Percentiles rank a stretch among this genome's conserved stretches.
Conservation (phyloP, 2,329 filamentous ascomycete species). For the Ceratocystis diversiconidia region DNA sequence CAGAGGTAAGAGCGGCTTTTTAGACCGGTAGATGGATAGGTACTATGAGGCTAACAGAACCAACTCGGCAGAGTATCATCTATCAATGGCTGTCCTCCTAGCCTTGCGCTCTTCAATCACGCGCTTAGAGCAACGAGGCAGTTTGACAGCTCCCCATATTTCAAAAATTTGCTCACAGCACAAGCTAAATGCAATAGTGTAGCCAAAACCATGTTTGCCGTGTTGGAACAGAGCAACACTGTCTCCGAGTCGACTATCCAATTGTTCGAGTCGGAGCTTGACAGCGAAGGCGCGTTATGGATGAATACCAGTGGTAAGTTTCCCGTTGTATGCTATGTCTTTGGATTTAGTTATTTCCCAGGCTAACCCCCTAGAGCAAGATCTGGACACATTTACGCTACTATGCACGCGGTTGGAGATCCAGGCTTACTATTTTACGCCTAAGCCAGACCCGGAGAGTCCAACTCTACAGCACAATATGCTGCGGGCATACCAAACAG, state of each 20-base stretch:
- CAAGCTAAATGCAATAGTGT: slow-evolving; percentile 31
- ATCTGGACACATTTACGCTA: slow-evolving; percentile 28
- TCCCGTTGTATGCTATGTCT: background rate
- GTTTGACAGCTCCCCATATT: slow-evolving; percentile 14
- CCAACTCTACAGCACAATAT: slow-evolving; percentile 32
- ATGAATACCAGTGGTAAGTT: slow-evolving; percentile 8
- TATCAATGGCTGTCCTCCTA: slow-evolving; percentile 33
- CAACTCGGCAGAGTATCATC: slow-evolving; percentile 26
- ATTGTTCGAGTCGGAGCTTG: slow-evolving; percentile 39
- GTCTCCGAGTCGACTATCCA: slow-evolving; percentile 34
- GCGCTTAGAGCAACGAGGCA: slow-evolving; percentile 27
- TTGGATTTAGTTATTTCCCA: background rate
- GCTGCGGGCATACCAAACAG: slow-evolving; percentile 35
- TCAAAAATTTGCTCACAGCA: slow-evolving; percentile 8
- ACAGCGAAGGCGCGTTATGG: slow-evolving; percentile 27
- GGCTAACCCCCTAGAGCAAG: background rate
- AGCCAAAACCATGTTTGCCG: slow-evolving; percentile 34
- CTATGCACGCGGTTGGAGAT: slow-evolving; percentile 38
- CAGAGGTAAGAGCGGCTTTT: slow-evolving; percentile 29
- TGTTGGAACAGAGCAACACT: slow-evolving; percentile 33
- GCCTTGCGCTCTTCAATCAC: slow-evolving; percentile 32
- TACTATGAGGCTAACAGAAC: slow-evolving; percentile 18
- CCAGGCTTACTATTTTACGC: slow-evolving; percentile 39
- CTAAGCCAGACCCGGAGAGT: slow-evolving; percentile 27
- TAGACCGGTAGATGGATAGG: background rate